phyloP scores from a whole-genome alignment of 2,329 filamentous ascomycete species.

The Fusarium sp. region DNA sequence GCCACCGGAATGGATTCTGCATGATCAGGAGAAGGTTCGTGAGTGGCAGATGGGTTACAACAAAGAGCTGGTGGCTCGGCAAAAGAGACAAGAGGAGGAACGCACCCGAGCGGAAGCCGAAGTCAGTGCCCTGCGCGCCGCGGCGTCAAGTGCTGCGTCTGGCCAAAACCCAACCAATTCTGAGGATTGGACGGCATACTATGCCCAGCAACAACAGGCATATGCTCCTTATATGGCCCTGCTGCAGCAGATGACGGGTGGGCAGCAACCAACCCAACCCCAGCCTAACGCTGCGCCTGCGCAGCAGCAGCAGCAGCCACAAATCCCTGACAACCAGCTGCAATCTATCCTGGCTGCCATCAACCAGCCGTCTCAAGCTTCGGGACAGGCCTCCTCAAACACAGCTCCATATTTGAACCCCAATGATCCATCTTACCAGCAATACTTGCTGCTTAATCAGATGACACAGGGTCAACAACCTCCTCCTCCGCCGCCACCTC shows the following conservation, averaged over 20 bases:
- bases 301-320: constrained; percentile 44
- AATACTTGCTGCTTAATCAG: constrained; percentile 52
- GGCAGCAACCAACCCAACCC: constrained; percentile 41
- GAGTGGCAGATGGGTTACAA: constrained; percentile 64
- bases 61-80: constrained; percentile 50
- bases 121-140: constrained; percentile 44
- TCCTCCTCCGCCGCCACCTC: constrained; percentile 37
- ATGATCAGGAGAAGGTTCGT: constrained; percentile 56
- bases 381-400: constrained; percentile 34
- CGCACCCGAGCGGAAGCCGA: constrained; percentile 49
- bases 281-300: constrained; percentile 16
- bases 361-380: constrained; percentile 48
- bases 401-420: constrained; percentile 47
- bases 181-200: constrained; percentile 53
- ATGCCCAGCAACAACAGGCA: constrained; percentile 53
- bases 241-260: constrained; percentile 53
- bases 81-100: constrained; percentile 53
- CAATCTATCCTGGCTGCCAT: constrained; percentile 57
- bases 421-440: constrained; percentile 53
- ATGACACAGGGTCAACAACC: constrained; percentile 49
- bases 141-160: constrained; percentile 29
- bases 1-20: constrained; percentile 62
- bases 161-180: constrained; percentile 42
- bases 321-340: constrained; percentile 52
- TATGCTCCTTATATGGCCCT: constrained; percentile 56